phyloP scores from a whole-genome alignment of 208 protist genomes.

The Leishmania mexicana region DNA sequence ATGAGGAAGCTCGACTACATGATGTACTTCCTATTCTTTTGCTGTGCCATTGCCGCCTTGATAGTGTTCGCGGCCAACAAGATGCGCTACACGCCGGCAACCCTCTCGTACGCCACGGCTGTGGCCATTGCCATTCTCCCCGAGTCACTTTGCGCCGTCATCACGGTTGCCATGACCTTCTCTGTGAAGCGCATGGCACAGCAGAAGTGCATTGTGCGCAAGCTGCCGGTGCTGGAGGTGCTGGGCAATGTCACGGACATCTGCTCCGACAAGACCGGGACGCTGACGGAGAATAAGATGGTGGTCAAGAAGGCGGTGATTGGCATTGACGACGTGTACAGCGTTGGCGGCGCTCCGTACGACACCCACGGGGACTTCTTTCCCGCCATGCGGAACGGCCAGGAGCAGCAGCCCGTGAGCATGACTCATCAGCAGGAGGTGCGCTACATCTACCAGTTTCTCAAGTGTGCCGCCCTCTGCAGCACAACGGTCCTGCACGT shows the following conservation, averaged over 20 bases:
- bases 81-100: conserved; percentile 61
- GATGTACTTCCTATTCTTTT: conserved; percentile 88
- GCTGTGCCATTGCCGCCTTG: conserved; percentile 71
- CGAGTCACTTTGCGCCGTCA: conserved; percentile 82
- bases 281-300: conserved; percentile 95
- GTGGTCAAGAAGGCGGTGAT: conserved; percentile 83
- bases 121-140: conserved; percentile 91
- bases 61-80: conserved; percentile 87
- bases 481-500: conserved; percentile 65
- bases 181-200: conserved; percentile 87
- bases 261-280: conserved; percentile 95
- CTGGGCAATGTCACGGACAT: conserved; percentile 92
- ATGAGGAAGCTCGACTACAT: conserved; percentile 89
- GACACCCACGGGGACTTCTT: conserved; percentile 72
- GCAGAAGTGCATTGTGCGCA: conserved; percentile 85
- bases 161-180: conserved; percentile 89
- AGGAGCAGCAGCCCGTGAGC: conserved; percentile 36
- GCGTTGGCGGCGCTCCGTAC: conserved; percentile 77
- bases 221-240: conserved; percentile 86
- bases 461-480: conserved; percentile 81
- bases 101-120: conserved; percentile 78
- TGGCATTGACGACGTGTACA: conserved; percentile 55
- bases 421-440: conserved; percentile 47
- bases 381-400: conserved; percentile 35
- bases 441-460: conserved; percentile 72